Base-by-base conservation (phyloP, 2,329 filamentous ascomycete species). In the Trematosphaeria pertusa region DNA sequence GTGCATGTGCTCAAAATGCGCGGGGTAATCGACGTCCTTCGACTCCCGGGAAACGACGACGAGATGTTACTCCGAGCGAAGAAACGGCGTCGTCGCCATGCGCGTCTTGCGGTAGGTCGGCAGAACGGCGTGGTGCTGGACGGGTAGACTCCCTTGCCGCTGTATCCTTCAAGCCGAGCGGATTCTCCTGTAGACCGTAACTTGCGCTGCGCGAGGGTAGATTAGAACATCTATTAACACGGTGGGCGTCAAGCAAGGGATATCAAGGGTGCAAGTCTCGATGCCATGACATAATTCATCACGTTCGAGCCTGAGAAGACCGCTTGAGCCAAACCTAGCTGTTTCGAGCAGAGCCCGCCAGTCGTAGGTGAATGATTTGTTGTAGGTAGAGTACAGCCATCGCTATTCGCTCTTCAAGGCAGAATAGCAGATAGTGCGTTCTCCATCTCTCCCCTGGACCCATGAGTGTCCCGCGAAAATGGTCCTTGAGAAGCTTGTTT, bases 381-480 rank as follows among this genome's bases (percentile, higher is more conserved):
- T 62, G 56, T 61, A 63, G 47, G 51, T 61, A 67, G 66, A 69
- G 66, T 71, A 67, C 67, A 68, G 56, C 67, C 58, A 70, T 64
- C 63, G 64, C 67, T 62, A 62, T 60, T 56, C 50, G 67, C 66
- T 62, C 60, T 54, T 54, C 67, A 65, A 51, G 65, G 64, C 66
- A 63, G 55, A 51, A 61, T 61, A 58, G 60, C 65, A 63, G 59
- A 61, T 68, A 57, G 67, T 69, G 66, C 60, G 58, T 70, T 69
- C 65, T 70, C 67, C 59, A 53, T 50, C 53, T 43, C 54, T 47
- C 32, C 44, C 44, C 43, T 45, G 37, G 41, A 43, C 47, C 52
- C 34, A 46, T 45, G 22, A n/a, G n/a, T n/a, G n/a, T n/a, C n/a
- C n/a, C n/a, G n/a, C 46, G 35, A 48, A 48, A 46, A 50, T 49